Conservation (phyloP, 2,329 filamentous ascomycete genomes). For the Xylariaceae sp. region DNA sequence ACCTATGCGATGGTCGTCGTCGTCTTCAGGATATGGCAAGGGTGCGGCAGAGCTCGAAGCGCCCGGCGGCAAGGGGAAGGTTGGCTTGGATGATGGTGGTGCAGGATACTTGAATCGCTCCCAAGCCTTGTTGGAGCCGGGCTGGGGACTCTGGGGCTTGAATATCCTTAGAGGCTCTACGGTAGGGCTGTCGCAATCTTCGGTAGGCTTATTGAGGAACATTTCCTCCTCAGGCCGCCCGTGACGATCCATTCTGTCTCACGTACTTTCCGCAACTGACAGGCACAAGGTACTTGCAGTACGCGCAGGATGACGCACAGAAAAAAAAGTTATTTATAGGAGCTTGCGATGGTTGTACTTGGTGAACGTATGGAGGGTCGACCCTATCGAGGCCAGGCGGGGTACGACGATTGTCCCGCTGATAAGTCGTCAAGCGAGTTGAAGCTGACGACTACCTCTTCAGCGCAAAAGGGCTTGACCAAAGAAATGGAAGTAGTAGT, state of each 20-base stretch:
- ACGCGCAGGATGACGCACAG: conserved; percentile 14
- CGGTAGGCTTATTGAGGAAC: conserved; percentile 68
- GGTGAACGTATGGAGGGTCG: conserved; percentile 13
- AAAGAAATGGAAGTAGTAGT: conserved; percentile 14
- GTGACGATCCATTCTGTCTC: conserved; percentile 56
- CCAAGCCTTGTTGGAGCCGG: conserved; percentile 41
- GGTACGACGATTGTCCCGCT: conserved; percentile 25
- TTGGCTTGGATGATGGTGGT: conserved; percentile 53
- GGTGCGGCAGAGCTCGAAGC: conserved; percentile 70
- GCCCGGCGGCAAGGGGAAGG: conserved; percentile 67
- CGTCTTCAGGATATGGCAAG: conserved; percentile 76
- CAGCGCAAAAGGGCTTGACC: not conserved
- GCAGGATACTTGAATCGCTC: conserved; percentile 57
- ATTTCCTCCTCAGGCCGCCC: conserved; percentile 80
- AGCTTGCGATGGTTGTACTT: conserved; percentile 22
- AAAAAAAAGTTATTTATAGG: conserved; percentile 30
- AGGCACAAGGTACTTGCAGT: conserved; percentile 13
- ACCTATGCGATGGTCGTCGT: conserved; percentile 55
- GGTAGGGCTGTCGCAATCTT: conserved; percentile 70
- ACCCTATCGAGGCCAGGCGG: conserved; percentile 34
- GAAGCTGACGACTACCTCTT: conserved; percentile 12
- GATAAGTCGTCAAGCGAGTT: conserved; percentile 11
- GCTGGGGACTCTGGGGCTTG: conserved; percentile 72
- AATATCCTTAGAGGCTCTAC: conserved; percentile 84
- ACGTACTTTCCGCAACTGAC: conserved; percentile 22